Evolutionary conservation across 768 basidiomycete species (phyloP).

Genomic region (Dioszegia hungarica): DNA sequence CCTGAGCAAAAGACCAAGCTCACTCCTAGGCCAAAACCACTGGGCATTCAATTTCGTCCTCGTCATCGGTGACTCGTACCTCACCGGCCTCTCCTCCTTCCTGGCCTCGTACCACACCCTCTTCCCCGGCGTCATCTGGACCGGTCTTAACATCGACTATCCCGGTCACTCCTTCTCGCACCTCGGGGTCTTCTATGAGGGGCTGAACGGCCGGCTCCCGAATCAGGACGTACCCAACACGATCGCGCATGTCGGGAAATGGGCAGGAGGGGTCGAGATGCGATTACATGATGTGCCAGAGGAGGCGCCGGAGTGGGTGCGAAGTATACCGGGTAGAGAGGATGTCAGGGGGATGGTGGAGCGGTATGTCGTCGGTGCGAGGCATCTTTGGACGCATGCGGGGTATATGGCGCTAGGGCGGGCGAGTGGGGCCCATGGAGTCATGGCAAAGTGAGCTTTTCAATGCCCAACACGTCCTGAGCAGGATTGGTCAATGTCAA

Average conservation of each 20-base stretch:
- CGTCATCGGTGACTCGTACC: conserved; percentile 77
- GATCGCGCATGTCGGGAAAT: conserved; percentile 64
- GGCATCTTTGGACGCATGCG: conserved; percentile 66
- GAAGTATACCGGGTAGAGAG: neutral
- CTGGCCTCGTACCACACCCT: conserved; percentile 73
- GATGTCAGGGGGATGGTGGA: neutral
- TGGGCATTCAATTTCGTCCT: conserved; percentile 96
- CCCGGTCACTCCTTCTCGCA: conserved; percentile 95
- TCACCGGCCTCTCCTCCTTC: conserved; percentile 93
- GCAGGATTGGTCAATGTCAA: neutral
- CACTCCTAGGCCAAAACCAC: conserved; percentile 51
- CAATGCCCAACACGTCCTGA: no score
- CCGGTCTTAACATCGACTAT: conserved; percentile 88
- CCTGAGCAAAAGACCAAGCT: neutral
- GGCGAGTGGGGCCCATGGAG: conserved; percentile 81
- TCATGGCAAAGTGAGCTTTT: conserved; percentile 75
- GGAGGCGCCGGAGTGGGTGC: conserved; percentile 3
- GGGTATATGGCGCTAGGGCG: conserved; percentile 70
- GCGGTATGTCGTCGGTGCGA: conserved; percentile 53
- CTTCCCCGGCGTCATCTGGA: conserved; percentile 85
- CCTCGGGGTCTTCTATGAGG: conserved; percentile 92
- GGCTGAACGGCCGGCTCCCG: conserved; percentile 86
- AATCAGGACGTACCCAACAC: conserved; percentile 94
- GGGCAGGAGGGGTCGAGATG: conserved; percentile 69
- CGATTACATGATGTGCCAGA: conserved; percentile 69